phyloP scores from a whole-genome alignment of 805 yeast genomes.

The Pichia nakasei region DNA sequence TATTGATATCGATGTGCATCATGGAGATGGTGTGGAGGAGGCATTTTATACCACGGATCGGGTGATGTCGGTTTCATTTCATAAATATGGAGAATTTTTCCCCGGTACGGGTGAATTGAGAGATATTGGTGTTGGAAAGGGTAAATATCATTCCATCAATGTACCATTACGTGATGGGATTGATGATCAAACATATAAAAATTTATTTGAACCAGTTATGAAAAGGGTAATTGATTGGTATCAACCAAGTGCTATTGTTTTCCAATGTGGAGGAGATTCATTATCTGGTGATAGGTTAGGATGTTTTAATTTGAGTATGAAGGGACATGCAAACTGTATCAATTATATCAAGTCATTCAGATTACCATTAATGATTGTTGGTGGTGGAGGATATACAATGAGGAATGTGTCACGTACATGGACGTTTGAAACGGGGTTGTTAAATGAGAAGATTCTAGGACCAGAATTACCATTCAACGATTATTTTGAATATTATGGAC shows the following conservation, averaged over 20 bases:
- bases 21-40: conserved; percentile 94
- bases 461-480: conserved; percentile 84
- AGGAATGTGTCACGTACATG: conserved; percentile 93
- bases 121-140: conserved; percentile 78
- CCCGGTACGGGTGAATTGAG: conserved; percentile 88
- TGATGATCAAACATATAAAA: conserved; percentile 79
- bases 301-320: conserved; percentile 87
- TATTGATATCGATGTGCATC: conserved; percentile 87
- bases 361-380: conserved; percentile 86
- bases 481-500: conserved; percentile 95
- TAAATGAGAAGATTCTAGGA: conserved; percentile 72
- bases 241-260: conserved; percentile 93
- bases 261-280: conserved; percentile 98
- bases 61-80: conserved; percentile 86
- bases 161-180: conserved; percentile 90
- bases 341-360: conserved; percentile 78
- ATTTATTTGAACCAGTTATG: conserved; percentile 84
- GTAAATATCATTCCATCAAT: conserved; percentile 75
- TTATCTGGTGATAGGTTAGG: conserved; percentile 93
- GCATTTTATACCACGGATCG: conserved; percentile 88
- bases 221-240: conserved; percentile 71
- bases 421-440: conserved; percentile 87
- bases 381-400: conserved; percentile 99
- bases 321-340: conserved; percentile 95
- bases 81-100: conserved; percentile 87